Evolutionary conservation across 352 stramenopile genomes (phyloP), one percentile per base, ranked within the genome.

Genomic region (Blastocystis sp.): DNA sequence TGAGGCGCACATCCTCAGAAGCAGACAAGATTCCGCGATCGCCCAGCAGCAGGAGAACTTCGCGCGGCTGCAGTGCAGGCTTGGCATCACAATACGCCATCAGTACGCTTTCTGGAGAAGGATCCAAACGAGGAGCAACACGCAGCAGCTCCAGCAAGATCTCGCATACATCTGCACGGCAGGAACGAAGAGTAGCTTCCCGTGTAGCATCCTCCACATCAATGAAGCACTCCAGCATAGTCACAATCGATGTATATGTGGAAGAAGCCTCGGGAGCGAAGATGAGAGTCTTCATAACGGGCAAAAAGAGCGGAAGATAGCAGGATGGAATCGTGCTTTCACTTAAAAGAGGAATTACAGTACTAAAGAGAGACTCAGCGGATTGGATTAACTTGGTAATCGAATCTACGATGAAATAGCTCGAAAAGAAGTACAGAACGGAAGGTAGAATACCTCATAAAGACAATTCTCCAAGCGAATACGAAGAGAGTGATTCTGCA

Each of bases 1-100:
- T 87, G 29, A 76, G 59, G 13, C 89, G 89, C 47, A 91, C 87
- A 20, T 90, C 87, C 41, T 64, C 45, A 20, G 87, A 90, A 26
- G 61, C 70, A 20, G 76, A 90, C 18, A 91, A 66, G 34, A 91
- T 34, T 6, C 84, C 89, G 29, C 76, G 61, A 34, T 91, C 87
- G 37, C 61, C 69, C 1, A 90, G 37, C 20, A 91, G 45, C 15
- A 87, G 29, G 20, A 90, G 62, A 20, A 90, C 41, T 26, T 76
- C 75, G 11, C 37, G 7, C 23, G 59, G 45, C 39, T 56, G 61
- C 41, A 91, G 62, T 13, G 76, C 26, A 6, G 82, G 84, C 69
- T 45, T 37, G 6, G 47, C 23, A 45, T 89, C 76, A 66, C 89
- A 91, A 29, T 91, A 70, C 5, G 43, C n/a, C 55, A 61, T 54